These are phyloP conservation scores for Penicillium dipodomyicola DNA, from an alignment of 495 filamentous ascomycete genomes.

Conservation along the genomic window DNA sequence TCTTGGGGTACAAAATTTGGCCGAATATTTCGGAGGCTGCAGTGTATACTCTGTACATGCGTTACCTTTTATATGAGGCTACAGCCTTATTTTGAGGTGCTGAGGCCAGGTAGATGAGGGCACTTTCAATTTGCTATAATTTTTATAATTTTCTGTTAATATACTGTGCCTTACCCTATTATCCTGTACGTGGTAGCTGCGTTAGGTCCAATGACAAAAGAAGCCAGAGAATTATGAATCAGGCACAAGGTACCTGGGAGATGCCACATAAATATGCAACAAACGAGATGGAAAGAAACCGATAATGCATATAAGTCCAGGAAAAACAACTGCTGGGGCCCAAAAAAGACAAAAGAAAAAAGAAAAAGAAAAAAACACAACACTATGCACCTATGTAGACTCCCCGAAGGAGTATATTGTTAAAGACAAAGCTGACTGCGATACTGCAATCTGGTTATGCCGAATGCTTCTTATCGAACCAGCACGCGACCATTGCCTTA, in stretches of 20 bases:
- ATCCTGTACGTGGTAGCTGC: neutral
- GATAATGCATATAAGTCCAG: neutral
- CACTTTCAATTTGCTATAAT: neutral
- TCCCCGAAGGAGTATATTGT: neutral
- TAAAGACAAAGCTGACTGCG: neutral
- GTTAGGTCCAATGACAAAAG: neutral
- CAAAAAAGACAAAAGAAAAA: neutral
- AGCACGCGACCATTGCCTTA: slow-evolving; percentile 58
- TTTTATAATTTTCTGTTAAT: neutral
- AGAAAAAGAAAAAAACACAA: neutral
- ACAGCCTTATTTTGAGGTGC: neutral
- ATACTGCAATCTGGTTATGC: slow-evolving; percentile 6
- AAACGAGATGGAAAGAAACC: neutral
- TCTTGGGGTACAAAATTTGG: neutral
- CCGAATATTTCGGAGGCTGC: neutral
- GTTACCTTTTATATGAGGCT: neutral
- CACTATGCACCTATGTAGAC: neutral
- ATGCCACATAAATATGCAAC: slow-evolving; percentile 9
- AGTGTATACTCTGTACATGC: neutral
- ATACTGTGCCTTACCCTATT: neutral
- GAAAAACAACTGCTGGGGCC: neutral
- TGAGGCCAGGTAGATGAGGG: neutral
- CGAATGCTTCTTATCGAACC: slow-evolving; percentile 30
- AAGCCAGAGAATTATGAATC: neutral
- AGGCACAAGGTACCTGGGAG: neutral